Evolutionary conservation across 108 stramenopile genomes (phyloP), one percentile per base, ranked within the genome.

Genomic region (Cyclotella choctawhatcheeana): DNA sequence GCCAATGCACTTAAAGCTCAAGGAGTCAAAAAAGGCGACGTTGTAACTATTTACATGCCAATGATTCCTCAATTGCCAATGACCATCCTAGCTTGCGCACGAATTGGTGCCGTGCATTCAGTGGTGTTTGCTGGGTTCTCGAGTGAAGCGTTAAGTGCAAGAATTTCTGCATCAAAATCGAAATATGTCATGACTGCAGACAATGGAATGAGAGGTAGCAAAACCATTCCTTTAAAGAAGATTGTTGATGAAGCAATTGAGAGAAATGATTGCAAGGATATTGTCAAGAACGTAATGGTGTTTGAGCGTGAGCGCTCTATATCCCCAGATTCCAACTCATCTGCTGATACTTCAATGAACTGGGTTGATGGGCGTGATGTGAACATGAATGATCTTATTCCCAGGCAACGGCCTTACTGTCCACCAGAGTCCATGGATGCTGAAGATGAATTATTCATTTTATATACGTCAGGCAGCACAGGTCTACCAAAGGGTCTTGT

Each of bases 121-220:
- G 92, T 96, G 1, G 92, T 96, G 1, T 94, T 96, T 74, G 99
- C 99, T 24, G 99, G 99, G 3, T 99, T 98, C 68, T 89, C 88
- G 26, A 86, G 96, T 44, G 97, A 95, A 54, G 94, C 97, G 12
- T 73, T 99, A 67, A 84, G 89, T 29, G 94, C 94, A 54, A 94
- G 99, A 27, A 89, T 99, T 67, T 44, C 71, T 69, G 96, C 97
- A 24, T 87, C 89, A 32, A 64, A 86, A 2, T 92, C 89, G 30
- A 86, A 93, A 66, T 86, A 87, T 79, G 71, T 98, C 16, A 77
- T 97, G 37, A 97, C 97, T 1, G 88, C 95, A 18, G 89, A 97
- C 68, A 70, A 81, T 58, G 97, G 98, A 43, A 81, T 82, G 64
- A 84, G 96, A 34, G 97, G 93, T 31, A 90, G 89, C 17, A 86